Base-by-base conservation (phyloP, 2,329 filamentous ascomycete species). In the Ramichloridium luteum region DNA sequence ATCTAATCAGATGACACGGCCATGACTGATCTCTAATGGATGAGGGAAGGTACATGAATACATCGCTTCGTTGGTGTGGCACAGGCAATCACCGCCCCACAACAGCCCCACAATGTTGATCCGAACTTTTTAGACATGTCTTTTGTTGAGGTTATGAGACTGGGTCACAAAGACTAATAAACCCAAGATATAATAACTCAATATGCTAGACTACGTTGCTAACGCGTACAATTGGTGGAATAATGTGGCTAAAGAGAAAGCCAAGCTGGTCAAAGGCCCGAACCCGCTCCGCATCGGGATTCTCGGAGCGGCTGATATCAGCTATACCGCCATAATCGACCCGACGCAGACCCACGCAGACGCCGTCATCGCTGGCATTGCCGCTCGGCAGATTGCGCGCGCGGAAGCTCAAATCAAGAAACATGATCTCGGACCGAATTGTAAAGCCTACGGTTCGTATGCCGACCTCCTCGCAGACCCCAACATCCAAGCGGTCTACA, bases 401-500 rank as follows among this genome's bases (percentile, higher is more conserved):
- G 39, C 39, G 4, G 25, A 37, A 23, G 37, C 34, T 4, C 37
- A 42, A 22, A 35, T 42, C 30, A 25, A 31, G 3, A 18, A 22
- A 8, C 11, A 10, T 8, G 28, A 36, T 9, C 34, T 40, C n/a
- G n/a, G 11, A 5, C 6, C 11, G 13, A 13, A n/a, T 12, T 27
- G 33, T 18, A 53, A 37, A 31, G 36, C 38, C 11, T 41, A 44
- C 20, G 34, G 30, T 13, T 38, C 33, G 9, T 45, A 47, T 30
- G 23, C 51, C 42, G 58, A 57, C 33, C 32, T 53, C 4, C 44
- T 67, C 6, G 46, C 57, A 32, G 57, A 65, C 36, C 48, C 56
- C 1, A 43, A 48, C 10, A 65, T 62, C 43, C 60, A 68, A 25
- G 60, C 57, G 12, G 58, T 71, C 29, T 69, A 66, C 46, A 65